phyloP scores from a whole-genome alignment of 2,329 filamentous ascomycete genomes.

The Venturiaceae sp. region DNA sequence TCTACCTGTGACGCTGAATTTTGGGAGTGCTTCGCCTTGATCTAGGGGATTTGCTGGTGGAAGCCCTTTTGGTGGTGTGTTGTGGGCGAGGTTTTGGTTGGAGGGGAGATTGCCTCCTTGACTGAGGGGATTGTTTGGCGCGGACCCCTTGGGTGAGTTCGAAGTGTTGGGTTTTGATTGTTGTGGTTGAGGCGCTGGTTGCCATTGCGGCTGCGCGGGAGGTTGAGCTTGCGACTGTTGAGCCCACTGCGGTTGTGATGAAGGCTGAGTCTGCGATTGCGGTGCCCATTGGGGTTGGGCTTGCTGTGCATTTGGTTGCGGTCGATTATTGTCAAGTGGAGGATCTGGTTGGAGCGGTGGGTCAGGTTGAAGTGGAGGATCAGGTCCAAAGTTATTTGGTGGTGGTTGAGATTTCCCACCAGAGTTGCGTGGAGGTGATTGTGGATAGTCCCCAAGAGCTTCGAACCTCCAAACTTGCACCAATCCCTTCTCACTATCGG shows the following conservation, averaged over 20 bases:
- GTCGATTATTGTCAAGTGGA: neutral
- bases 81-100: neutral
- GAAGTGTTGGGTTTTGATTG: neutral
- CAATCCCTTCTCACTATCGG: constrained; percentile 2
- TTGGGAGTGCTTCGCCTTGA: neutral
- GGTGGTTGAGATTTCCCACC: neutral
- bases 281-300: neutral
- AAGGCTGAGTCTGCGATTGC: neutral
- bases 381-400: neutral
- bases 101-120: neutral
- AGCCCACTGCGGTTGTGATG: neutral
- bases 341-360: too few relatives aligned
- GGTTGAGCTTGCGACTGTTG: neutral
- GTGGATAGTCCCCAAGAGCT: neutral
- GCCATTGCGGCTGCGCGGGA: neutral
- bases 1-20: neutral
- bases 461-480: constrained; percentile 5
- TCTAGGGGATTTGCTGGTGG: neutral
- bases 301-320: neutral
- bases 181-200: neutral
- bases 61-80: neutral
- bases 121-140: neutral
- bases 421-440: neutral
- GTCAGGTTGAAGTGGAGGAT: neutral
- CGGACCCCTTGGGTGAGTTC: neutral